Conservation (phyloP, 106 monocot genomes). For the Hemerocallis citrina region DNA sequence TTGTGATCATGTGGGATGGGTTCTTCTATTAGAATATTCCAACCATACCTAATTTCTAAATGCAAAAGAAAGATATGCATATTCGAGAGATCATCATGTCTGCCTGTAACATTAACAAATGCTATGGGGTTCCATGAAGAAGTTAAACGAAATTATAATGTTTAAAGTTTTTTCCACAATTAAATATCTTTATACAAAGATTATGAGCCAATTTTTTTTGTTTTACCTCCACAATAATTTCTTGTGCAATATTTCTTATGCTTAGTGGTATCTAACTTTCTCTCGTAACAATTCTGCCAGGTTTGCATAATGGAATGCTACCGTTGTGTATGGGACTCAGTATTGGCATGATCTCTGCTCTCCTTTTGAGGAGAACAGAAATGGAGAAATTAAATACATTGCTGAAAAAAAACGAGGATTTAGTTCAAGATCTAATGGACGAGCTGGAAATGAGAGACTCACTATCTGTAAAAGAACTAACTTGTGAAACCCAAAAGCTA, state of each 20-base stretch:
- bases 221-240: too few relatives aligned
- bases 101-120: too few relatives aligned
- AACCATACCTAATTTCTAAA: too few relatives aligned
- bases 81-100: too few relatives aligned
- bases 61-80: too few relatives aligned
- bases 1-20: constrained; percentile 3
- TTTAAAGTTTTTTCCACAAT: not conserved
- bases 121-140: too few relatives aligned
- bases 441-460: constrained; percentile 85
- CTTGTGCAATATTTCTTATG: too few relatives aligned
- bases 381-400: constrained; percentile 48
- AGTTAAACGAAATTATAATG: too few relatives aligned
- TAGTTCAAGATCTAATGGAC: constrained; percentile 89
- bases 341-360: constrained; percentile 49
- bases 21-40: not conserved
- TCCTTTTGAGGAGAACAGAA: constrained; percentile 43
- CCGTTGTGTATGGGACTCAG: constrained; percentile 61
- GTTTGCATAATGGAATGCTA: constrained; percentile 22
- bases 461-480: constrained; percentile 51
- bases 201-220: not conserved
- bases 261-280: too few relatives aligned
- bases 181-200: not conserved
- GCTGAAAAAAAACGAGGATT: constrained; percentile 50
- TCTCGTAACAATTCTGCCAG: constrained; percentile 32
- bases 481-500: constrained; percentile 4